phyloP scores from a whole-genome alignment of 192 early-diverging fungal species.

The Coemansia sp. region DNA sequence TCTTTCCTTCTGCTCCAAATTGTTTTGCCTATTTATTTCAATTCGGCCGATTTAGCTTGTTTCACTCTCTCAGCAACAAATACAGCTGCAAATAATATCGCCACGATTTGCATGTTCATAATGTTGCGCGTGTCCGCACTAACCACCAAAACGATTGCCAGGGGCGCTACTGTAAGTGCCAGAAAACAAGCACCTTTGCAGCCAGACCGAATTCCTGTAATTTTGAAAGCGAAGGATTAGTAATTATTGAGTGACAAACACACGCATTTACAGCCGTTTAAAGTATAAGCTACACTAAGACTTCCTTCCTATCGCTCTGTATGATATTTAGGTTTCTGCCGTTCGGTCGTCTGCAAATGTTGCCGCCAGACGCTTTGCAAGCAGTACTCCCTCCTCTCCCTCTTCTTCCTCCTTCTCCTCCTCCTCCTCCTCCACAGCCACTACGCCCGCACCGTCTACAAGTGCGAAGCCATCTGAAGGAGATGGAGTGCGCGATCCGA shows the following conservation, averaged over 20 bases:
- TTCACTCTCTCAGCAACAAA: background rate
- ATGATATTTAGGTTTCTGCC: background rate
- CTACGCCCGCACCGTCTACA: background rate
- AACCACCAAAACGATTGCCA: constrained; percentile 7
- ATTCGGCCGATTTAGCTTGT: background rate
- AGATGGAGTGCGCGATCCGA: constrained; percentile 23
- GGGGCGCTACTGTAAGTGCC: constrained; percentile 12
- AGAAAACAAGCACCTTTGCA: background rate
- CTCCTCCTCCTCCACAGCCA: background rate
- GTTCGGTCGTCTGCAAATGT: background rate
- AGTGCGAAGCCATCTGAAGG: constrained; percentile 12
- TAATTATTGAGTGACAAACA: background rate
- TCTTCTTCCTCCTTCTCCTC: background rate
- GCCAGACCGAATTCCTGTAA: background rate
- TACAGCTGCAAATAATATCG: background rate
- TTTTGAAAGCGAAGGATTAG: background rate
- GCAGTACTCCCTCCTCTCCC: background rate
- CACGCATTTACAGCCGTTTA: too few relatives aligned
- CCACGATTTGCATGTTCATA: background rate
- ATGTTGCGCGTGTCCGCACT: constrained; percentile 34
- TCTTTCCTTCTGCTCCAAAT: background rate
- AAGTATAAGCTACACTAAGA: too few relatives aligned
- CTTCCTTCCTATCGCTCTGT: background rate
- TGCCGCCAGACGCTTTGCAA: background rate
- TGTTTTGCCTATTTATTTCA: too few relatives aligned